Evolutionary conservation across 1,139 yeast species (phyloP), one percentile per base, ranked within the genome.

Genomic region (Suhomyces yuchorum): DNA sequence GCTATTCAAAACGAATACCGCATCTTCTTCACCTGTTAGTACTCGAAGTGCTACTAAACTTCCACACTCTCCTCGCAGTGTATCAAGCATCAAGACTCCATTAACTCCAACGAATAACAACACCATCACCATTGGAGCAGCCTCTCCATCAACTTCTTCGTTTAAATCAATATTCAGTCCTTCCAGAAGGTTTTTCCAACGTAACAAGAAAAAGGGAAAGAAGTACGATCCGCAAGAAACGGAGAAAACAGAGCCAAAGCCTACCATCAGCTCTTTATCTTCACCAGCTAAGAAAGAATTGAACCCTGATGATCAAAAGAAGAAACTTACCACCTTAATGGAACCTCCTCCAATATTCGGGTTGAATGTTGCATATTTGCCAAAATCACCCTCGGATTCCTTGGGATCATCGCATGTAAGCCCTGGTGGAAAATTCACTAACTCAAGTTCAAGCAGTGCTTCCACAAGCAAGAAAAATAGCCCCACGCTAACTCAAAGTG

Each of bases 301-400:
- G 28, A 46, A 46, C 9, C 46, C 47, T 2, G 51, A 50, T 26
- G 57, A 55, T 23, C 43, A 51, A 45, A 46, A 56, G 24, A 46
- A 42, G 9, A 56, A 52, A 34, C 59, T 54, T 45, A 53, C 62
- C 8, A 71, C 64, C 48, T 61, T 72, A 33, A 64, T 63, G 55
- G 75, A 63, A 43, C 79, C 78, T 1, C 79, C 78, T 3, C 70
- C 70, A 8, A 57, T 69, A 8, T 71, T 73, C 46, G 65, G 60
- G 8, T 48, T 52, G 41, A 55, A 46, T 38, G 56, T 39, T 24
- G 50, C 55, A 9, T 40, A 48, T 33, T 17, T 17, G 11, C 33
- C 33, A 11, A 38, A 18, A 17, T n/a, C 41, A 5, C 28, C 37
- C 4, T 18, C 37, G 8, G 50, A 47, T 9, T 43, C 50, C 7